A percentile compares a stretch with the other conserved stretches of the same genome.
Conservation (phyloP, 768 basidiomycete genomes). For the Podaxis rugospora region DNA sequence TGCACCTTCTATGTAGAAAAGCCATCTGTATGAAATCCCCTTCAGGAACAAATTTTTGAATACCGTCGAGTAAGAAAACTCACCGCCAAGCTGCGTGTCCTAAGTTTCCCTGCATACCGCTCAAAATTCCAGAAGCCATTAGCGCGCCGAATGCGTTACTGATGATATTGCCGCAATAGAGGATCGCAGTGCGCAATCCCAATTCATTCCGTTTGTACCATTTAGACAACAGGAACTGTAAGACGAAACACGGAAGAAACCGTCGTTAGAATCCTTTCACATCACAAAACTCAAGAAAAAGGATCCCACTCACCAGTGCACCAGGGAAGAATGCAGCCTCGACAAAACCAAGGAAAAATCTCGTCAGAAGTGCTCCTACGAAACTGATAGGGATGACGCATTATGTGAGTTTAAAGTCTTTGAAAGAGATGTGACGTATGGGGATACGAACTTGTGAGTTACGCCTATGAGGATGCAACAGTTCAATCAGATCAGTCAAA, state of each 20-base stretch:
- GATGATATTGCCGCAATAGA: conserved; percentile 74
- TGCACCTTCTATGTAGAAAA: conserved; percentile 72
- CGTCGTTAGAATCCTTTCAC: conserved; percentile 1
- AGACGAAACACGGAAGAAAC: not conserved
- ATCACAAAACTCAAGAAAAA: not conserved
- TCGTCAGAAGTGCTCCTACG: conserved; percentile 59
- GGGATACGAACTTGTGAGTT: conserved; percentile 32
- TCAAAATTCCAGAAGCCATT: conserved; percentile 76
- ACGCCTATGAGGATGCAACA: conserved; percentile 24
- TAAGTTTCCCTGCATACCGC: conserved; percentile 69
- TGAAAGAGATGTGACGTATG: not conserved
- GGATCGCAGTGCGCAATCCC: conserved; percentile 65
- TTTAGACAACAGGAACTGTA: conserved; percentile 57
- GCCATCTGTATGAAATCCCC: conserved; percentile 45
- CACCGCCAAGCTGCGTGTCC: conserved; percentile 79
- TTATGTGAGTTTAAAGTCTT: not conserved
- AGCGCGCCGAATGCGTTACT: conserved; percentile 85
- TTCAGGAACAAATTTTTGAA: not conserved
- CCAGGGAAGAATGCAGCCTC: conserved; percentile 75
- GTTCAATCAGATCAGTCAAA: not conserved
- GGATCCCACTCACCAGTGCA: conserved; percentile 29
- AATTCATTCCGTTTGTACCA: conserved; percentile 80
- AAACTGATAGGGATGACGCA: conserved; percentile 39
- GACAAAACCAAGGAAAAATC: conserved; percentile 75
- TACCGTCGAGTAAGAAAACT: conserved; percentile 14